phyloP scores from a whole-genome alignment of 2,329 filamentous ascomycete genomes.

The Calonectria crousiana region DNA sequence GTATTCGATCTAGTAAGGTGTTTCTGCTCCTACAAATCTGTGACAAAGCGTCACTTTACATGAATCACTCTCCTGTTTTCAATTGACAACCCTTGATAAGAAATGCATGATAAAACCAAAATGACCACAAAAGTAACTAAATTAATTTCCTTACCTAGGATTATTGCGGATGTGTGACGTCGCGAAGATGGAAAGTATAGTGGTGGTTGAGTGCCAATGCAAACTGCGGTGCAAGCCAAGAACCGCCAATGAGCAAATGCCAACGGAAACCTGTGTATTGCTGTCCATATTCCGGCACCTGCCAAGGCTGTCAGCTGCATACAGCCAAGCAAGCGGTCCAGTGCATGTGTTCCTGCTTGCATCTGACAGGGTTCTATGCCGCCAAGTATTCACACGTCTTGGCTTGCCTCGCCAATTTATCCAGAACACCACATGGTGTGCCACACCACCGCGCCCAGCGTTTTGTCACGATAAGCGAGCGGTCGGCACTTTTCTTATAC shows the following conservation, averaged over 20 bases:
- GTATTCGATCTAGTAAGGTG: not conserved
- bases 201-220: too few species aligned
- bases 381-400: not conserved
- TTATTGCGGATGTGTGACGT: not conserved
- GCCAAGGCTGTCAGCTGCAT: not conserved
- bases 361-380: not conserved
- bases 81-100: not conserved
- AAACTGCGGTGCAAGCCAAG: not conserved
- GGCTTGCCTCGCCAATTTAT: not conserved
- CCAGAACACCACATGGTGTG: not conserved
- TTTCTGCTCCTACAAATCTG: too few species aligned
- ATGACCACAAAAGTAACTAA: not conserved
- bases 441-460: not conserved
- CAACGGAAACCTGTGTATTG: not conserved
- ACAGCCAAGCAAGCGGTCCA: not conserved
- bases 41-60: not conserved
- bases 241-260: not conserved
- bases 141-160: not conserved
- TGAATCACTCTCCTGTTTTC: not conserved
- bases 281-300: not conserved
- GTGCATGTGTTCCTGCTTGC: not conserved
- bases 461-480: not conserved
- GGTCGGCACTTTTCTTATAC: slow-evolving; percentile 38
- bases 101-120: not conserved
- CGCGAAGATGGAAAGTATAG: not conserved